Base-by-base conservation (phyloP, 129 eudicot genomes). In the Pulicaria dysenterica region DNA sequence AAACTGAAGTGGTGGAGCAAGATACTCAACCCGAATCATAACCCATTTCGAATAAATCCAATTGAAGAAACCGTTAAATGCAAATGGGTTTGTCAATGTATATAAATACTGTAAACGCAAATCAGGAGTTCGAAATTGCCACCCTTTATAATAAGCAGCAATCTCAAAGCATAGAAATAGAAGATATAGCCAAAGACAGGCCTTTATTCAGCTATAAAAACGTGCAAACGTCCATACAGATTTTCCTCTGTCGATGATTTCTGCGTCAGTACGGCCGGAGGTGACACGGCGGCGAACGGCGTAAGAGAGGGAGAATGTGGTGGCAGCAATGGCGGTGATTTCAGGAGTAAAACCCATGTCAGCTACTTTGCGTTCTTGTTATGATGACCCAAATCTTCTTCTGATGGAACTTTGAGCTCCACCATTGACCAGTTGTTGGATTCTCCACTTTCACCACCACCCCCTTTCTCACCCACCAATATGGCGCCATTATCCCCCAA, bases 371-470 rank as follows among this genome's bases (percentile, higher is more conserved):
- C 89, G 63, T 91, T 91, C 65, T 85, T 91, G 82, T 85, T 88
- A 16, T 79, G 84, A 39, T 47, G 67, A 48, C 66, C n/a, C 37
- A 45, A 77, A 38, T 24, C 36, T 13, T 81, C 83, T 6, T 68
- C 77, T 0, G 81, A 50, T 12, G 89, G 84, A n/a, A 80, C 79
- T 40, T 83, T 80, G 1, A 91, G 74, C 59, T 91, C 91, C 41
- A 81, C 84, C 84, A 91, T 87, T 11, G 91, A 85, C 97, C 97
- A 91, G 40, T 81, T 85, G 67, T 87, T 4, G 87, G 89, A 77
- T 87, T 76, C 71, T 90, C 91, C 94, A 90, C 85, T 16, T 91
- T 87, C n/a, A 91, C 87, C 39, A 91, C 87, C 67, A 85, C 91
- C 10, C 79, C 60, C 41, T 85, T 81, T 59, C 78, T 88, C 5